Evolutionary conservation across 2,329 filamentous ascomycete genomes (phyloP).

Genomic region (Hypocreales sp.): DNA sequence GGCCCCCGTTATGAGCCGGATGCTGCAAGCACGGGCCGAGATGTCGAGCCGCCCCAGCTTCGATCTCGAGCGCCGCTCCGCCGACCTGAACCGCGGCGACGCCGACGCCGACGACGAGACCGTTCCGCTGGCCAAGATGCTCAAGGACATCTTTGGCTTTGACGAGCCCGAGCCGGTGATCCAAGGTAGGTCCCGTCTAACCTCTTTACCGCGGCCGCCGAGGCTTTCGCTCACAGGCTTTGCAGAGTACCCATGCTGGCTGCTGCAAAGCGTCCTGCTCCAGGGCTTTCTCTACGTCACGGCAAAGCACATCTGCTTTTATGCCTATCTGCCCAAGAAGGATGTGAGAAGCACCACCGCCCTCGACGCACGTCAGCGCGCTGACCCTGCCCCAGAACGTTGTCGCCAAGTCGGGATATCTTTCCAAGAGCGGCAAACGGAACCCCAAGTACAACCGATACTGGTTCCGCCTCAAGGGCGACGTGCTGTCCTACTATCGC

Average conservation of each 20-base stretch:
- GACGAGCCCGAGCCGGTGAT: slow-evolving; percentile 71
- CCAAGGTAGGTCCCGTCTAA: slow-evolving; percentile 40
- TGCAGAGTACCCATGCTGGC: slow-evolving; percentile 80
- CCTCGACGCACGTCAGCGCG: background rate
- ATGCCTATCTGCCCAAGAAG: slow-evolving; percentile 92
- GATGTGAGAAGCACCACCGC: slow-evolving; percentile 43
- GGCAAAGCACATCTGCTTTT: slow-evolving; percentile 85
- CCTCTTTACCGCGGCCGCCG: too few relatives aligned
- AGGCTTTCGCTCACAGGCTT: too few relatives aligned
- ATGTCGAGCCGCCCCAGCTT: slow-evolving; percentile 43
- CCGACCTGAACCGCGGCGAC: slow-evolving; percentile 18
- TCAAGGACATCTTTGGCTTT: slow-evolving; percentile 80
- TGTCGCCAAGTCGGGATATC: slow-evolving; percentile 71
- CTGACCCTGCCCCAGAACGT: slow-evolving; percentile 39
- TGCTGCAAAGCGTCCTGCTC: slow-evolving; percentile 78
- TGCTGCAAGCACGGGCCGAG: slow-evolving; percentile 56
- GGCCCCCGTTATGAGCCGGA: slow-evolving; percentile 61
- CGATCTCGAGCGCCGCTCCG: slow-evolving; percentile 32
- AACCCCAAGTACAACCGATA: slow-evolving; percentile 81
- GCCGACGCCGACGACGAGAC: slow-evolving; percentile 26
- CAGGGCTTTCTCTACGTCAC: slow-evolving; percentile 97
- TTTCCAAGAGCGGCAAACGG: slow-evolving; percentile 76
- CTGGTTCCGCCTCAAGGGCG: slow-evolving; percentile 86
- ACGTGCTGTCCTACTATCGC: slow-evolving; percentile 80
- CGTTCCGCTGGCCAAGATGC: slow-evolving; percentile 48